These are phyloP conservation scores for Candida rishiriensis DNA, from an alignment of 805 yeast species.

Conservation along the genomic window DNA sequence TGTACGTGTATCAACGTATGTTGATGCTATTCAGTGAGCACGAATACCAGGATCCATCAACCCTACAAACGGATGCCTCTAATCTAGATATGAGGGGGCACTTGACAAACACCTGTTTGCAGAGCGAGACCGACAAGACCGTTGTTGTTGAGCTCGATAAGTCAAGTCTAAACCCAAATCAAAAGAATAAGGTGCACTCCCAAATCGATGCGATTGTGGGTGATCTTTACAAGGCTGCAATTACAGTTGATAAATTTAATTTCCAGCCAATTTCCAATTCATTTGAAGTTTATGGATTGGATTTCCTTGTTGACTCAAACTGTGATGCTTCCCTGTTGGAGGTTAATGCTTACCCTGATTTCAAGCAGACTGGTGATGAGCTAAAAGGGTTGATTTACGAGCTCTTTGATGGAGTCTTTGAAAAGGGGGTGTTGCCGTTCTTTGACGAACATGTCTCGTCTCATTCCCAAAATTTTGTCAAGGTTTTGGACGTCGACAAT, in stretches of 20 bases:
- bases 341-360: constrained; percentile 93
- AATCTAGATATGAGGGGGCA: constrained; percentile 61
- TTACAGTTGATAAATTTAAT: constrained; percentile 73
- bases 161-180: constrained; percentile 33
- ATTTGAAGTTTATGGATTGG: constrained; percentile 85
- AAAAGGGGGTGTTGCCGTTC: constrained; percentile 47
- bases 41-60: constrained; percentile 36
- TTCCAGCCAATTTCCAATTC: constrained; percentile 80
- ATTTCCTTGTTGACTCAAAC: constrained; percentile 66
- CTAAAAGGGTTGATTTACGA: constrained; percentile 62
- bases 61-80: constrained; percentile 18
- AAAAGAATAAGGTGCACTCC: constrained; percentile 39
- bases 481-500: constrained; percentile 34
- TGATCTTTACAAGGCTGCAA: constrained; percentile 79
- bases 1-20: constrained; percentile 76
- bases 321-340: constrained; percentile 63
- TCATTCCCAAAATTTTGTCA: constrained; percentile 16
- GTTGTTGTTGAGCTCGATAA: constrained; percentile 63
- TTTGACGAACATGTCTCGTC: constrained; percentile 19
- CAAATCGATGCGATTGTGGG: constrained; percentile 58
- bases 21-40: constrained; percentile 74
- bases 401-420: constrained; percentile 56
- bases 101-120: constrained; percentile 91
- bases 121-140: constrained; percentile 34
- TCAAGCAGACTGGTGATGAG: constrained; percentile 87